Evolutionary conservation across 2,329 filamentous ascomycete genomes (phyloP), one percentile per base, ranked within the genome.

Genomic region (Aspergillus vadensis): DNA sequence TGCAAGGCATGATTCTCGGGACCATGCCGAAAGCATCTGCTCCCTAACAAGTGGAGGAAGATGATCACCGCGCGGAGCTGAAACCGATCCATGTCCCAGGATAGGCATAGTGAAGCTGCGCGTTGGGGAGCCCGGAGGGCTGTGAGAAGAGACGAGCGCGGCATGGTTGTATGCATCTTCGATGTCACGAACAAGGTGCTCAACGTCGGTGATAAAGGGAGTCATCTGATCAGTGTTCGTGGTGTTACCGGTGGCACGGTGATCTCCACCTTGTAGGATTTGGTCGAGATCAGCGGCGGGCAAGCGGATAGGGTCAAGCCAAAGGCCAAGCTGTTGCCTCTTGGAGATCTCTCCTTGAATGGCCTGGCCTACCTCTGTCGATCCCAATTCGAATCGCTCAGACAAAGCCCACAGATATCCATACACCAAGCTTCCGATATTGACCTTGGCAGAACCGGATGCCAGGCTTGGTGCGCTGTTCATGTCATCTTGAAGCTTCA

Each of bases 401-500:
- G 85, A 87, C 62, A 97, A 73, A 0, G 86, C 85, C 89, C 91
- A 94, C 60, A 97, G 87, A 75, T 97, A 97, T 8, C 92, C 93
- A 70, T 96, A 91, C 54, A 94, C 91, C 59, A 98, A 80, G 71
- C 90, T 92, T 30, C 91, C 92, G 47, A 96, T 81, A 47, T 91
- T 89, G 41, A 96, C 85, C 72, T 94, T 95, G 30, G 88, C 85
- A 44, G 86, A 75, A 0, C 89, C 86, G 1, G 72, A 70, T 30
- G 64, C 64, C 27, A 74, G 49, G 15, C 65, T 63, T 7, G 71
- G 65, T 17, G 65, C 68, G 9, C 71, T 75, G 5, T 72, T 65
- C 52, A 95, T 90, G 64, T 95, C 91, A 69, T 96, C 91, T 74
- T 97, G 93, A 1, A 98, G 83, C 49, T 90, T 86, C 74, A 96